Evolutionary conservation across 1,139 yeast species (phyloP).

Genomic region (Yamadazyma mexicana): DNA sequence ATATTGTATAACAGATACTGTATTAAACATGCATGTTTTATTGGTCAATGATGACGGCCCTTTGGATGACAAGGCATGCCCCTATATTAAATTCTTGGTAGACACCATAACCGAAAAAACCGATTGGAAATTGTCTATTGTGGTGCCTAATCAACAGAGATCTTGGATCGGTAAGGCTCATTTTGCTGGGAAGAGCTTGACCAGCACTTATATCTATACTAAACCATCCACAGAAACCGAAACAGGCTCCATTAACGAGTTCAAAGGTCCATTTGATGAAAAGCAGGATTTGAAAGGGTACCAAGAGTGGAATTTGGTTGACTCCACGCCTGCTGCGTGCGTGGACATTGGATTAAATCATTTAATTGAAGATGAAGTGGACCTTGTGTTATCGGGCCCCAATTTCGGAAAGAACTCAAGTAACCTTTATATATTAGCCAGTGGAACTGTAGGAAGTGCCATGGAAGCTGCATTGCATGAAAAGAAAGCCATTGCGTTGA

Average conservation of each 20-base stretch:
- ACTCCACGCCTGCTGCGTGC: slow-evolving; percentile 96
- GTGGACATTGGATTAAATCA: slow-evolving; percentile 88
- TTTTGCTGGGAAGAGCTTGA: slow-evolving; percentile 78
- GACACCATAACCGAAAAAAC: slow-evolving; percentile 64
- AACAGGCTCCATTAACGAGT: slow-evolving; percentile 41
- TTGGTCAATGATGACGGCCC: slow-evolving; percentile 97
- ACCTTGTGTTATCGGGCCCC: slow-evolving; percentile 90
- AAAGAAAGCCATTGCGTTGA: slow-evolving; percentile 71
- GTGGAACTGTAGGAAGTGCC: slow-evolving; percentile 98
- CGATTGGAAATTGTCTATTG: slow-evolving; percentile 84
- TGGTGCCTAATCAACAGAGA: slow-evolving; percentile 75
- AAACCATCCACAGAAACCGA: slow-evolving; percentile 30
- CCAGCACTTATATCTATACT: slow-evolving; percentile 67
- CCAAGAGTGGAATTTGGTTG: slow-evolving; percentile 83
- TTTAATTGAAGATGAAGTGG: slow-evolving; percentile 52
- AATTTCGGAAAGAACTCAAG: slow-evolving; percentile 92
- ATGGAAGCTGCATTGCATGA: slow-evolving; percentile 91
- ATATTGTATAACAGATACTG: too few species aligned
- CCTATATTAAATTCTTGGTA: slow-evolving; percentile 80
- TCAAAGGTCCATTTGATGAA: slow-evolving; percentile 67
- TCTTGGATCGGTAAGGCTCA: slow-evolving; percentile 99
- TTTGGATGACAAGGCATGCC: slow-evolving; percentile 75
- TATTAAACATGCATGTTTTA: slow-evolving; percentile 40
- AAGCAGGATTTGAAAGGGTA: slow-evolving; percentile 32
- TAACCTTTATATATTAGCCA: slow-evolving; percentile 83